These are phyloP conservation scores for Aspergillus olivimuriae DNA, from an alignment of 495 filamentous ascomycete genomes.

Conservation along the genomic window DNA sequence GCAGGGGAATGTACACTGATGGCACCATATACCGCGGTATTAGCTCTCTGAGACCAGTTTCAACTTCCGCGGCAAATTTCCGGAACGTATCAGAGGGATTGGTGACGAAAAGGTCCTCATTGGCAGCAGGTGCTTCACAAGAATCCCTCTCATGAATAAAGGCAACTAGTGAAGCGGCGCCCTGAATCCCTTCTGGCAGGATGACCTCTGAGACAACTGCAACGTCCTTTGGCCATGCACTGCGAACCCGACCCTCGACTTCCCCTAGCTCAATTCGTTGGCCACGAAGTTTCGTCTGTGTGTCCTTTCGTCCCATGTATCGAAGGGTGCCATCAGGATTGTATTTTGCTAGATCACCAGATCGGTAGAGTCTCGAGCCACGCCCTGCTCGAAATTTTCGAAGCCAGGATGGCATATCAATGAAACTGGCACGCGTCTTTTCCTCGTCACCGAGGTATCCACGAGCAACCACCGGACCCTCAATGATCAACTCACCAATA, in stretches of 20 bases:
- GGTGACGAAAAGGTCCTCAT: too few species aligned
- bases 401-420: constrained; percentile 41
- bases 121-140: too few species aligned
- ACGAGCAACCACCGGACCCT: constrained; percentile 27
- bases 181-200: too few species aligned
- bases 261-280: constrained; percentile 32
- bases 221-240: too few species aligned
- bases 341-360: constrained; percentile 44
- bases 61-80: too few species aligned
- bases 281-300: constrained; percentile 28
- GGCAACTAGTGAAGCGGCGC: too few species aligned
- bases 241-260: constrained; percentile 16
- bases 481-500: constrained; percentile 29
- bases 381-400: neutral
- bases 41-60: too few species aligned
- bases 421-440: constrained; percentile 36
- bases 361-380: constrained; percentile 7
- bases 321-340: constrained; percentile 29
- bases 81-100: too few species aligned
- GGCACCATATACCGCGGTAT: constrained; percentile 1
- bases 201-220: too few species aligned
- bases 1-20: neutral
- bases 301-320: constrained; percentile 27
- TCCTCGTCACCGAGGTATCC: constrained; percentile 40
- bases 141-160: too few species aligned